Evolutionary conservation across 139 green algal genomes (phyloP), one percentile per base, ranked within the genome.

Genomic region (Picochlorum sp.): DNA sequence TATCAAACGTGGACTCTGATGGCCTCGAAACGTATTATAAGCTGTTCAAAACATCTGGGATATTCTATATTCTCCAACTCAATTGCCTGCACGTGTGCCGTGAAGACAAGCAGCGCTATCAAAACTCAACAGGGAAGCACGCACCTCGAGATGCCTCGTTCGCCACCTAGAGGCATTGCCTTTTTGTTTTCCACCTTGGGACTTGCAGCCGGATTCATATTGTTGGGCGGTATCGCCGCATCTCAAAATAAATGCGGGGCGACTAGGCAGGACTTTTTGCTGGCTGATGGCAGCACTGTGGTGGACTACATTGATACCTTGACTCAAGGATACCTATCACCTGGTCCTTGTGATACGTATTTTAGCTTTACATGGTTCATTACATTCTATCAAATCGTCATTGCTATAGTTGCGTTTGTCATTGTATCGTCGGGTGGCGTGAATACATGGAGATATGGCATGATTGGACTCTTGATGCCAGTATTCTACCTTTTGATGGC

Each of bases 401-500:
- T 74, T 47, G 26, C 37, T 28, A 49, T 70, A 21, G 23, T 74
- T 37, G 16, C 69, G 2, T 37, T 62, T 15, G 34, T 68, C 13
- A 37, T 74, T 54, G 34, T 74, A 23, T 62, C 50, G 7, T 23
- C 10, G 6, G 68, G 61, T 9, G n/a, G 15, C 38, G 68, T 74
- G 34, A 62, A 74, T 49, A 64, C 60, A 30, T 74, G 68, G 68
- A 56, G 68, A 44, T 64, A 69, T 65, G 68, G 68, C 4, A 34
- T 68, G 4, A 57, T 74, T 34, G 68, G 68, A 28, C 34, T 74
- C 45, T 34, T 70, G 2, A 50, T 70, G 23, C 60, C 61, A 6
- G 45, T 70, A 16, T 49, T 54, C 8, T 65, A 69, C 23, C 50
- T 74, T 10, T 50, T 70, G 21, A 65, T 69, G 60, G 67, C 55